Base-by-base conservation (phyloP, 495 filamentous ascomycete genomes). In the Evansstolkia leycettana region DNA sequence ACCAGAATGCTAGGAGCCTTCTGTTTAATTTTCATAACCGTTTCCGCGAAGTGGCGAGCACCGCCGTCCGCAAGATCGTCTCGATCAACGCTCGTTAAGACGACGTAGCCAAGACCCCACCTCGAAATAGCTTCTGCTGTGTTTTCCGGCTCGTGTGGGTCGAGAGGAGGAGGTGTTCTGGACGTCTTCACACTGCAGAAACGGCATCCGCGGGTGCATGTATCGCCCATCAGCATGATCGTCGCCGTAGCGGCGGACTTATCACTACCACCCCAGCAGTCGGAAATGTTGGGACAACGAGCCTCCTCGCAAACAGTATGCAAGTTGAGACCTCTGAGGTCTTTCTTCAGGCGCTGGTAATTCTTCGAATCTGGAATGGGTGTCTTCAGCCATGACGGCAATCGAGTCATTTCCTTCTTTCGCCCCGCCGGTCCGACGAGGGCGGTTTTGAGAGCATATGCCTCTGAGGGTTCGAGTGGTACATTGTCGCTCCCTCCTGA, bases 161-260 rank as follows among this genome's bases (percentile, higher is more conserved):
- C 90, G 20, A 96, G 73, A 16, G 90, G 84, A 7, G 78, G 60
- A 2, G 92, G 92, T 0, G 63, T 55, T 27, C 81, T 76, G 15
- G 58, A 73, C 0, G 90, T 98, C 74, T 95, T 95, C 31, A 98
- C 90, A 39, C 75, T 81, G 69, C 90, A 98, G 70, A 98, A 98
- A 28, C 92, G 76, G 58, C 90, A 98, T 14, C 90, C 90, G 17
- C 90, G 78, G 7, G 90, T 98, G 61, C 90, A 98, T 5, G 90
- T 95, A 51, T 98, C 90, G 42, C 90, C 90, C 89, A 96, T 95
- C 5, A 96, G 67, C 92, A 98, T 96, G 62, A 98, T 96, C 7
- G 90, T 98, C 0, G 92, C 90, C 17, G 90, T 98, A 1, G 92
- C 92, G 15, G 84, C 78, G 32, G 77, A 73, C 62, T 94, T 94